These are phyloP conservation scores for Kodamaea anthophila DNA, from an alignment of 1,139 yeast genomes.

Conservation along the genomic window DNA sequence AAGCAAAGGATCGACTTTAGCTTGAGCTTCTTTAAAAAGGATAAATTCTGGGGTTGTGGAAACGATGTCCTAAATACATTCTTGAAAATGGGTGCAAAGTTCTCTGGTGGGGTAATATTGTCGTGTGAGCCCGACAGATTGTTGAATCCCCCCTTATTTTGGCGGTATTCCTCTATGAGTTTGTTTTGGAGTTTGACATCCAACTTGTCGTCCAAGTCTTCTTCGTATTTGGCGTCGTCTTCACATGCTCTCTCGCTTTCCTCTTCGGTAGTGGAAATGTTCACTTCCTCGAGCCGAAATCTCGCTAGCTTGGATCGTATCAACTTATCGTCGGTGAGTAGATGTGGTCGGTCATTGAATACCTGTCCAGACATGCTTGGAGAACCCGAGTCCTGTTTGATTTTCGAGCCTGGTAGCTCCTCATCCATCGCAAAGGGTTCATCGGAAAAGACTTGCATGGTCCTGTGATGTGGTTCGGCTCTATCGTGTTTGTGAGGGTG, in stretches of 20 bases:
- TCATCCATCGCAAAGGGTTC: slow-evolving; percentile 47
- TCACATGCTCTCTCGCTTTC: slow-evolving; percentile 16
- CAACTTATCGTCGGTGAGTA: slow-evolving; percentile 17
- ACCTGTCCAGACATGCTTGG: neutral
- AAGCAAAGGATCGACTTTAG: slow-evolving; percentile 75
- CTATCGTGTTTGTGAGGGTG: too few relatives aligned
- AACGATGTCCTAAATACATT: slow-evolving; percentile 82
- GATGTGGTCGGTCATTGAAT: slow-evolving; percentile 6
- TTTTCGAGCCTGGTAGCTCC: slow-evolving; percentile 14
- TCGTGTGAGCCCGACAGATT: slow-evolving; percentile 9
- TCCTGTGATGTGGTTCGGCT: too few relatives aligned
- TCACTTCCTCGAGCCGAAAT: slow-evolving; percentile 21
- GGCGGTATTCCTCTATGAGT: slow-evolving; percentile 16
- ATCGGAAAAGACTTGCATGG: slow-evolving; percentile 31
- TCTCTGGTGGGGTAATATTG: slow-evolving; percentile 72
- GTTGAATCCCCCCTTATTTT: slow-evolving; percentile 6
- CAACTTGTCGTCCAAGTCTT: slow-evolving; percentile 39
- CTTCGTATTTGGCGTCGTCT: slow-evolving; percentile 26
- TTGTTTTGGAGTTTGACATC: slow-evolving; percentile 23
- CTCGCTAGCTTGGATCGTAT: slow-evolving; percentile 33
- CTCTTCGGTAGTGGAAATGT: slow-evolving; percentile 19
- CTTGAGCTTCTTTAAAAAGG: slow-evolving; percentile 54
- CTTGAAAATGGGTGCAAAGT: slow-evolving; percentile 79
- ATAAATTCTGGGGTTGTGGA: slow-evolving; percentile 78
- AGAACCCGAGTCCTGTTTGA: neutral